phyloP scores from a whole-genome alignment of 768 basidiomycete genomes.

The Suillus weaverae region DNA sequence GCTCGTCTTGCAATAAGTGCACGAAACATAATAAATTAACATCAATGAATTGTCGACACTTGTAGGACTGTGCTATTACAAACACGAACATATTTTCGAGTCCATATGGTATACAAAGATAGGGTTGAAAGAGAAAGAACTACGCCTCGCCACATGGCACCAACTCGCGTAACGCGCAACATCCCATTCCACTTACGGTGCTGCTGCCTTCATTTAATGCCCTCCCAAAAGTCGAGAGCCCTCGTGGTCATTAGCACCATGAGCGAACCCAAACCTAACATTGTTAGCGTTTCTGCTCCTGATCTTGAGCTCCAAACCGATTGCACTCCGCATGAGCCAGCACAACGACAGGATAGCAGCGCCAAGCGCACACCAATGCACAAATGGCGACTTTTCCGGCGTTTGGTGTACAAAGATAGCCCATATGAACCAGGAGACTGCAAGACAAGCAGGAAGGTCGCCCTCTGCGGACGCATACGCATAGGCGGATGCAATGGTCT shows the following conservation, averaged over 20 bases:
- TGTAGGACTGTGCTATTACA: background rate
- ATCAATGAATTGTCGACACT: background rate
- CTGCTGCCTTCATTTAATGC: slow-evolving; percentile 14
- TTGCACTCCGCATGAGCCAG: slow-evolving; percentile 58
- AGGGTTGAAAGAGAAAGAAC: slow-evolving; percentile 9
- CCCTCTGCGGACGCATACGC: slow-evolving; percentile 65
- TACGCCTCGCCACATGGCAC: background rate
- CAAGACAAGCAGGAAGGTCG: slow-evolving; percentile 67
- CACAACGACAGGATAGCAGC: slow-evolving; percentile 64
- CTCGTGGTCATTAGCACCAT: slow-evolving; percentile 20
- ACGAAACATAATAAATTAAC: background rate
- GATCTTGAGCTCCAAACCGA: slow-evolving; percentile 38
- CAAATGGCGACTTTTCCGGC: slow-evolving; percentile 45
- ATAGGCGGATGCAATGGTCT: slow-evolving; percentile 59
- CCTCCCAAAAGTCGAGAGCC: slow-evolving; percentile 34
- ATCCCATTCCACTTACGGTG: background rate
- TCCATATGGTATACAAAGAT: background rate
- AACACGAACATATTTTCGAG: background rate
- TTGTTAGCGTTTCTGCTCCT: slow-evolving; percentile 27
- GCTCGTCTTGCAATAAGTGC: background rate
- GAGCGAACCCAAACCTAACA: slow-evolving; percentile 27
- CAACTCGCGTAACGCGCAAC: background rate
- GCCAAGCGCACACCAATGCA: slow-evolving; percentile 67
- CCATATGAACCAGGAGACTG: slow-evolving; percentile 65
- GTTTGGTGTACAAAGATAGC: slow-evolving; percentile 60